Base-by-base conservation (phyloP, 495 filamentous ascomycete species). In the Daldinia bambusicola region DNA sequence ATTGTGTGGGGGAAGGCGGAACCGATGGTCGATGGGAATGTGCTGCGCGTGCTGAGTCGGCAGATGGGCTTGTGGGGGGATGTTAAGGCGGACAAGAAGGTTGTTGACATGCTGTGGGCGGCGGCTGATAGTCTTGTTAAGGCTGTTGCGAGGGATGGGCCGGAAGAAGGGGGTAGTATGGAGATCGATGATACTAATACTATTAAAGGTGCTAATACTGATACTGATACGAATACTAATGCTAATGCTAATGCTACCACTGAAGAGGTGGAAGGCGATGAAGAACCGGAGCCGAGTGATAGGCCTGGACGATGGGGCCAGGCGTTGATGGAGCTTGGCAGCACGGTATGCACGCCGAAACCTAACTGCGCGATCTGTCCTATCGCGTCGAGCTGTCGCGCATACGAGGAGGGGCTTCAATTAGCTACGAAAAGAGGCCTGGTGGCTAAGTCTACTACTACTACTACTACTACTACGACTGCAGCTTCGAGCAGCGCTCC, bases 21-120 rank as follows among this genome's bases (percentile, higher is more conserved):
- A 52, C 74, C 83, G 0, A 80, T 85, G 80, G 83, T 84, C 6
- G 83, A 85, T 71, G 83, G 83, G 53, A 85, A 85, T 64, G 82
- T 85, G 20, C 56, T 83, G 32, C 68, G 83, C 50, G 83, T 85
- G 38, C 55, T 85, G 52, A 79, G 78, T 38, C 68, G 83, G 20
- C 81, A 83, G 65, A 56, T 84, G 62, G 83, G 80, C 9, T 10
- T 84, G 0, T 65, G 75, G 9, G 81, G 74, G 18, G 79, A 84
- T 66, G 78, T 80, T 6, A 83, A 84, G 60, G 48, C 69, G 20
- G 79, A 81, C 56, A 81, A 76, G 63, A 40, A 55, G 6, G 76
- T 80, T 18, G 68, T 80, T 20, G 81, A 80, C 31, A 0, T 73
- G 56, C 36, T 84, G 34, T 85, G 83, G 83, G 78, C 75, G 20